Conservation (phyloP, 495 filamentous ascomycete genomes). For the Sordaria brevicollis region DNA sequence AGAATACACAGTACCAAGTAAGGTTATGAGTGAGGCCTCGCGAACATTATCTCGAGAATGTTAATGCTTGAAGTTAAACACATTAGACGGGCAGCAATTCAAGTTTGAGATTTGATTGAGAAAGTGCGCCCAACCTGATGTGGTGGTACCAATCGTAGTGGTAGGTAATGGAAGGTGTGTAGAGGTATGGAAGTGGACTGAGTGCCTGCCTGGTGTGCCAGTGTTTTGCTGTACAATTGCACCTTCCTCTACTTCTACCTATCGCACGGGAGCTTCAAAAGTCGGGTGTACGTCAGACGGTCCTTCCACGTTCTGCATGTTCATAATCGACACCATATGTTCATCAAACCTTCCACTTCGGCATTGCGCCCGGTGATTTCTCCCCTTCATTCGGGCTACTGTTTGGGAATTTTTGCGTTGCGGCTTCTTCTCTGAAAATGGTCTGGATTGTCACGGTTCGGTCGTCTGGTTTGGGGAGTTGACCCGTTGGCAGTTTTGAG, state of each 20-base stretch:
- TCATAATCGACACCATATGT: not conserved
- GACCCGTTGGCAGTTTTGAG: not conserved
- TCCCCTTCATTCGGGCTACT: not conserved
- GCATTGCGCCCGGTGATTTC: not conserved
- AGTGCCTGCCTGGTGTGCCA: not conserved
- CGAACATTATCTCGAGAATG: not conserved
- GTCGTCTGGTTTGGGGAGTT: not conserved
- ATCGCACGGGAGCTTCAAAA: not conserved
- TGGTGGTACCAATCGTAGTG: not conserved
- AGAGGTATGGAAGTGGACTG: not conserved
- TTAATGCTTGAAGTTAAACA: not conserved
- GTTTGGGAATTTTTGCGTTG: not conserved
- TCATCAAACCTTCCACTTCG: no score
- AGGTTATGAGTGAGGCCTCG: not conserved
- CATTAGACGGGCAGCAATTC: not conserved
- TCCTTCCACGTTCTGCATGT: not conserved
- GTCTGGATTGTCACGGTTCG: not conserved
- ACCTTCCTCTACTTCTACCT: no score
- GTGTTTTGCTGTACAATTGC: not conserved
- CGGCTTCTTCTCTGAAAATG: not conserved
- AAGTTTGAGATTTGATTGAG: not conserved
- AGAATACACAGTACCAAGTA: no score
- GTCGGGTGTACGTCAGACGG: not conserved
- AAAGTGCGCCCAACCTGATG: not conserved
- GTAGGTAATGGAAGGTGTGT: not conserved